Conservation (phyloP, 495 filamentous ascomycete species). For the Polyplosphaeria fusca region DNA sequence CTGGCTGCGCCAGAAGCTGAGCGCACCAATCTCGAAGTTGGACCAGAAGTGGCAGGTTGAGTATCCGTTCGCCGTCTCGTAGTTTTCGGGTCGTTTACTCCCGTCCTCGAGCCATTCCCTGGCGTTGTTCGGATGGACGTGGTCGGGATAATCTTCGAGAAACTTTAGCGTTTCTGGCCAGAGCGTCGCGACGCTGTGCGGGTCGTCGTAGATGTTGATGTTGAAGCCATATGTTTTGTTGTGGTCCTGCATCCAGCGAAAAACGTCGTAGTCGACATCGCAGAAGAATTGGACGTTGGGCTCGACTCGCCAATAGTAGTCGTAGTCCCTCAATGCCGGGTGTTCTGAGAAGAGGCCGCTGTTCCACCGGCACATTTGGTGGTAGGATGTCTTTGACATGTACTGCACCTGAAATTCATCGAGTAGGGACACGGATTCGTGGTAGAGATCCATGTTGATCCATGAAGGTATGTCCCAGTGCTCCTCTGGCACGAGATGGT, state of each 20-base stretch:
- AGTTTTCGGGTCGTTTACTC: slow-evolving; percentile 72
- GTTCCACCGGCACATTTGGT: slow-evolving; percentile 99
- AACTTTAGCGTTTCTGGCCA: slow-evolving; percentile 95
- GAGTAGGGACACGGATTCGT: slow-evolving; percentile 79
- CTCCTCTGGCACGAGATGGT: slow-evolving; percentile 87
- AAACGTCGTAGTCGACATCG: slow-evolving; percentile 97
- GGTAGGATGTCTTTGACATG: slow-evolving; percentile 81
- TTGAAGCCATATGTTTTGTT: slow-evolving; percentile 99
- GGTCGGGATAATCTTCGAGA: slow-evolving; percentile 72
- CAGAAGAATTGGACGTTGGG: slow-evolving; percentile 99
- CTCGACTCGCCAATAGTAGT: slow-evolving; percentile 99
- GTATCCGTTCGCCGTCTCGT: slow-evolving; percentile 78
- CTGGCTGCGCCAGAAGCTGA: slow-evolving; percentile 91
- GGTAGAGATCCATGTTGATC: slow-evolving; percentile 84
- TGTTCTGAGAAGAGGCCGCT: slow-evolving; percentile 97
- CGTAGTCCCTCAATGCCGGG: slow-evolving; percentile 72
- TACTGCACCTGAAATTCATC: slow-evolving; percentile 86
- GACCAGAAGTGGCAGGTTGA: slow-evolving; percentile 99
- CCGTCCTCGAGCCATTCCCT: slow-evolving; percentile 82
- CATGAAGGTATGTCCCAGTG: slow-evolving; percentile 91
- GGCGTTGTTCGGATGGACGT: slow-evolving; percentile 79
- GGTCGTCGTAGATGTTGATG: slow-evolving; percentile 93
- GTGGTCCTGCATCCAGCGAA: slow-evolving; percentile 94
- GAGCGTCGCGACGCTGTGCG: slow-evolving; percentile 77
- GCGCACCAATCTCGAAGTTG: slow-evolving; percentile 96